Evolutionary conservation across 192 early-diverging fungal species (phyloP).

Genomic region (Podila epicladia): DNA sequence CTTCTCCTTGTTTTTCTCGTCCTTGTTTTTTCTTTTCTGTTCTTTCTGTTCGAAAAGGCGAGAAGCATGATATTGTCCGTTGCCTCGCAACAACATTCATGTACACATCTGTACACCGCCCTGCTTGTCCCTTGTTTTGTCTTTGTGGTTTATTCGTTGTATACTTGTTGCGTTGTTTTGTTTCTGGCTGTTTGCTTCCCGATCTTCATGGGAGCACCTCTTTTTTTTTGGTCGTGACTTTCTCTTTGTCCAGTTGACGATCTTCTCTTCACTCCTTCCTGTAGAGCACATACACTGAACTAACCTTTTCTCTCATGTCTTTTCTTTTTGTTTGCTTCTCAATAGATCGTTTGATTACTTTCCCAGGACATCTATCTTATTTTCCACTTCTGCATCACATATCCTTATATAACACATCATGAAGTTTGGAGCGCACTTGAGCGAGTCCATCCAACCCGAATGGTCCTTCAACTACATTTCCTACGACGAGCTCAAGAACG

Average conservation of each 20-base stretch:
- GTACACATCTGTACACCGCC: not conserved
- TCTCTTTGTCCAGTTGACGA: too few relatives aligned
- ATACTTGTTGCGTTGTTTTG: too few relatives aligned
- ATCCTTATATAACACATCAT: conserved; percentile 1
- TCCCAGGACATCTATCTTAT: not conserved
- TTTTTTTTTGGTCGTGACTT: too few relatives aligned
- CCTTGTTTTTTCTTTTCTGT: not conserved
- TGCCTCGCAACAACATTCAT: not conserved
- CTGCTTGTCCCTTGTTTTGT: too few relatives aligned
- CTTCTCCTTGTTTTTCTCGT: not conserved
- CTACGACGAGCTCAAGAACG: conserved; percentile 36
- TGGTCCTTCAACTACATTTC: conserved; percentile 45
- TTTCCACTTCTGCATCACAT: not conserved
- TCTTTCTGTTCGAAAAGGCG: not conserved
- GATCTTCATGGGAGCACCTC: too few relatives aligned
- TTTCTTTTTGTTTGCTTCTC: too few relatives aligned
- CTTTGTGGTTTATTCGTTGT: too few relatives aligned
- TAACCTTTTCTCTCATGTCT: too few relatives aligned
- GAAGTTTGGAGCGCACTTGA: conserved; percentile 37
- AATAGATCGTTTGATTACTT: not conserved
- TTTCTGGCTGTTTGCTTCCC: too few relatives aligned
- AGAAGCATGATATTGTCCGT: not conserved
- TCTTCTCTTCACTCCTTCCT: too few relatives aligned
- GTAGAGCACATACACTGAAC: too few relatives aligned
- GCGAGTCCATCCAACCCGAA: conserved; percentile 34